Percentiles rank a stretch among this genome's conserved stretches.
phyloP scores from a whole-genome alignment of 768 basidiomycete genomes.

The Clathrus columnatus region DNA sequence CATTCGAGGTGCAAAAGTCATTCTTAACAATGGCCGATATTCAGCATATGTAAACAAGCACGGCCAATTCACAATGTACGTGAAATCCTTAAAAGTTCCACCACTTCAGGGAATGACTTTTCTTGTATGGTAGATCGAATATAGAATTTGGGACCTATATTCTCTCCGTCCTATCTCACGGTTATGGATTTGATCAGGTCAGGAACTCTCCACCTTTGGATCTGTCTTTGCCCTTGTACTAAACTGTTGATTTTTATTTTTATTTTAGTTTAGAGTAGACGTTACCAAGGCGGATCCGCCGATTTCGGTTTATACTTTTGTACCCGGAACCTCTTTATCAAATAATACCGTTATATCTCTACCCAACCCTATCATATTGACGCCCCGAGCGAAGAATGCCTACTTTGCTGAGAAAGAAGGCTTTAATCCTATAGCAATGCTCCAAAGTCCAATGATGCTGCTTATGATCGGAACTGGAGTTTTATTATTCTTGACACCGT shows the following conservation, averaged over 20 bases:
- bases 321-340: conserved; percentile 59
- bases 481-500: conserved; percentile 67
- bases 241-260: neutral
- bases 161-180: conserved; percentile 57
- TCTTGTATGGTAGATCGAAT: conserved; percentile 39
- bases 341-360: conserved; percentile 43
- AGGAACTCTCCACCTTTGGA: neutral
- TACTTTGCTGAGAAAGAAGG: conserved; percentile 65
- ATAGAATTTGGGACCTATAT: conserved; percentile 63
- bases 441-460: conserved; percentile 80
- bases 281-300: conserved; percentile 35
- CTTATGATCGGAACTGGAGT: conserved; percentile 59
- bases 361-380: conserved; percentile 51
- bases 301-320: conserved; percentile 52
- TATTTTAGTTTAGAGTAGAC: conserved; percentile 56
- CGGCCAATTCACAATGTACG: conserved; percentile 65
- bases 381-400: conserved; percentile 43
- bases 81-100: neutral
- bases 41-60: conserved; percentile 44
- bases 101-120: neutral
- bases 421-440: conserved; percentile 68
- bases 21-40: conserved; percentile 43
- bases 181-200: conserved; percentile 67
- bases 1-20: conserved; percentile 34
- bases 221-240: conserved; percentile 9